Evolutionary conservation across 2,329 filamentous ascomycete genomes (phyloP), one percentile per base, ranked within the genome.

Genomic region (Herpotrichia juniperi): DNA sequence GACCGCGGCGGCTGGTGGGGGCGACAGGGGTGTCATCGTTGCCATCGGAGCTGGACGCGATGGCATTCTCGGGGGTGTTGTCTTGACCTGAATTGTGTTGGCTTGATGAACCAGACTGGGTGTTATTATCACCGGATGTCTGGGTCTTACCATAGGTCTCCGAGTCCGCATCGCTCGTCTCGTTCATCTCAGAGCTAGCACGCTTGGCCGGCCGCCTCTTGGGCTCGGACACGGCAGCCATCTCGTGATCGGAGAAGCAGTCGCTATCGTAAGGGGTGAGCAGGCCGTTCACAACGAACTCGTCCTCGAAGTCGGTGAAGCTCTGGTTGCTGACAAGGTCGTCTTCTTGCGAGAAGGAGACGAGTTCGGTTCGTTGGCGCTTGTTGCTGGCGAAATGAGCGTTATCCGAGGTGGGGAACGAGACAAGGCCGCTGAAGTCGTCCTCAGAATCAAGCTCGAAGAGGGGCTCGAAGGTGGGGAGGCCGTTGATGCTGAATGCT

Each of bases 381-480:
- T 91, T 91, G 68, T 77, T 83, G 50, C 82, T 81, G 53, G 83
- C 70, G 72, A 83, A 87, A 61, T 83, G 78, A 11, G 83, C 77
- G 73, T 87, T 86, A 43, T 82, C 77, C 32, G 79, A 76, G 17
- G 80, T 72, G 56, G 83, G 80, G 60, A 92, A 88, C 67, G 90
- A 86, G 58, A 91, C 87, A 8, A 96, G 83, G 49, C 84, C 83
- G 71, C 85, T 87, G 66, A 96, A 91, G 71, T 94, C 91, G 82
- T 96, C 91, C 66, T 96, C 93, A 1, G 90, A 92, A 72, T 96
- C 93, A 50, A 96, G 83, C 66, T 96, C 92, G 21, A 93, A 94
- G 61, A 96, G 85, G 60, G 91, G 89, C 73, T 96, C 90, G 63
- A 96, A 96, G 8, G 82, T 80, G 22, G 89, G 87, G 25, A 94